A percentile compares a stretch with the other conserved stretches of the same genome.
Evolutionary conservation across 2,329 filamentous ascomycete genomes (phyloP).

Genomic region (Aspergillus ochraceoroseus): DNA sequence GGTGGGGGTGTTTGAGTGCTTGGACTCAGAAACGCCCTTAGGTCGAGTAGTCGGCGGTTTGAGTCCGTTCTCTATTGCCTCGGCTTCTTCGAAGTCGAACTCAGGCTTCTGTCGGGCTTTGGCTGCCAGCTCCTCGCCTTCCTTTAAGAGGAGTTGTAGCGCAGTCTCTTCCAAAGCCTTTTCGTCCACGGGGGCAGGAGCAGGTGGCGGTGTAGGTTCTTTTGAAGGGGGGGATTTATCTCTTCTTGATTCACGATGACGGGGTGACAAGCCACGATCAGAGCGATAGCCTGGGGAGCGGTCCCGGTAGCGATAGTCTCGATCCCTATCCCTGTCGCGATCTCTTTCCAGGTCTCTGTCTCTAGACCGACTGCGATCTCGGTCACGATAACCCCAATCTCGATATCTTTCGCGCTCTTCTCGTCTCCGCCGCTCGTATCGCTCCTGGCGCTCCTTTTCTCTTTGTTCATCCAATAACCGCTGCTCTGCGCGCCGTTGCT

Average conservation of each 20-base stretch:
- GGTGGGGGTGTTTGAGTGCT: slow-evolving; percentile 26
- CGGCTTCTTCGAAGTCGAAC: slow-evolving; percentile 48
- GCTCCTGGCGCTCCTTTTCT: slow-evolving; percentile 48
- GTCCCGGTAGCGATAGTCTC: slow-evolving; percentile 29
- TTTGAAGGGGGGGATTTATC: slow-evolving; percentile 34
- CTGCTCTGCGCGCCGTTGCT: slow-evolving; percentile 48
- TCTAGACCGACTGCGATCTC: slow-evolving; percentile 36
- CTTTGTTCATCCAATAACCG: slow-evolving; percentile 51
- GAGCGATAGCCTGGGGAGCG: slow-evolving; percentile 32
- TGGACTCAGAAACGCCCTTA: slow-evolving; percentile 28
- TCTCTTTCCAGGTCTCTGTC: slow-evolving; percentile 27
- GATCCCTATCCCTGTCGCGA: slow-evolving; percentile 22
- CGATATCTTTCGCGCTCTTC: slow-evolving; percentile 46
- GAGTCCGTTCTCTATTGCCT: slow-evolving; percentile 39
- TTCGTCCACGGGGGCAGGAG: slow-evolving; percentile 43
- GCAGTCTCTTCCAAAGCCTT: slow-evolving; percentile 54
- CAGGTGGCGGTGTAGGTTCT: slow-evolving; percentile 29
- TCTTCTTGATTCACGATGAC: slow-evolving; percentile 29
- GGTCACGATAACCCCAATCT: slow-evolving; percentile 35
- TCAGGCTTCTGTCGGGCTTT: slow-evolving; percentile 50
- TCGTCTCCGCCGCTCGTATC: slow-evolving; percentile 42
- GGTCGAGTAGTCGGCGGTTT: slow-evolving; percentile 31
- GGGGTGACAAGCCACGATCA: slow-evolving; percentile 30
- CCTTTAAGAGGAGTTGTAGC: slow-evolving; percentile 50
- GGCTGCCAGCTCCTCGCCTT: slow-evolving; percentile 52